A percentile compares a stretch with the other conserved stretches of the same genome.
Conservation (phyloP, 2,329 filamentous ascomycete species). For the Pseudovirgaria hyperparasitica region DNA sequence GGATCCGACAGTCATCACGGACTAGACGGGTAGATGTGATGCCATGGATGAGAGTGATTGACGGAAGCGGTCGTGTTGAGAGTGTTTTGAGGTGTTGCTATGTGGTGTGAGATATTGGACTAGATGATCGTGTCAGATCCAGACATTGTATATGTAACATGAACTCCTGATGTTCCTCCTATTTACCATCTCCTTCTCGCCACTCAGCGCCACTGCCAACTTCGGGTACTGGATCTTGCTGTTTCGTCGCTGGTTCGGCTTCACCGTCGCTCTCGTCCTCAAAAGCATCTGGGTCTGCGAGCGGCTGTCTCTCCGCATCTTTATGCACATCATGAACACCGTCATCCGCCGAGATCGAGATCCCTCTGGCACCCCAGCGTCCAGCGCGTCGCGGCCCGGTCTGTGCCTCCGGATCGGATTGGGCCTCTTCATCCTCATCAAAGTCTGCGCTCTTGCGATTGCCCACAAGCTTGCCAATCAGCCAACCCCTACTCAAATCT, state of each 20-base stretch:
- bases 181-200: slow-evolving; percentile 21
- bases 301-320: slow-evolving; percentile 22
- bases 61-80: too few relatives aligned
- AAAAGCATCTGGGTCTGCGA: slow-evolving; percentile 34
- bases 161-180: background rate
- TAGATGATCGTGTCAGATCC: too few relatives aligned
- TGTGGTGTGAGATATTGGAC: too few relatives aligned
- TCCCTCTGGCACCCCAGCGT: slow-evolving; percentile 43
- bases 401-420: slow-evolving; percentile 18
- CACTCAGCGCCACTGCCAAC: slow-evolving; percentile 25
- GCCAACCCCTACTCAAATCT: slow-evolving; percentile 73
- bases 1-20: slow-evolving; percentile 39
- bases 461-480: slow-evolving; percentile 67
- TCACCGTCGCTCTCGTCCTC: slow-evolving; percentile 33
- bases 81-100: too few relatives aligned
- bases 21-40: slow-evolving; percentile 16
- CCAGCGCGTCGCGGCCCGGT: slow-evolving; percentile 6
- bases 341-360: slow-evolving; percentile 48
- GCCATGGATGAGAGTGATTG: too few relatives aligned
- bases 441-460: slow-evolving; percentile 35
- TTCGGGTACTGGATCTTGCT: too few relatives aligned
- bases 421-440: slow-evolving; percentile 43
- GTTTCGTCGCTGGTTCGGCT: slow-evolving; percentile 8
- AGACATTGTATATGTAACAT: too few relatives aligned
- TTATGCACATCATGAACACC: slow-evolving; percentile 22